Evolutionary conservation across 192 early-diverging fungal species (phyloP).

Genomic region (Coemansia sp.): DNA sequence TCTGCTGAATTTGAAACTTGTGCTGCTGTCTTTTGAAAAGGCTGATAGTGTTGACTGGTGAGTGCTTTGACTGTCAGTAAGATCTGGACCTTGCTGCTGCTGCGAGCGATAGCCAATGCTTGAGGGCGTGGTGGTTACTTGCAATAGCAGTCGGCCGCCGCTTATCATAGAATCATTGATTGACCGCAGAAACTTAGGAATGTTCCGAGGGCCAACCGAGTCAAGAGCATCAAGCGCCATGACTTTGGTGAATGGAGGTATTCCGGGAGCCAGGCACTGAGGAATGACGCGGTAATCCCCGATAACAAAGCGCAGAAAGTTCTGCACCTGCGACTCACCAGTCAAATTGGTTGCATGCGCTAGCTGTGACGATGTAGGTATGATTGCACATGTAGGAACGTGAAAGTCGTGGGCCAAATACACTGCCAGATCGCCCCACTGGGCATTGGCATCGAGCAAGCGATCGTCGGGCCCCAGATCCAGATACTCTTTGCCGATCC

Average conservation of each 20-base stretch:
- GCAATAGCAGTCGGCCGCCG: slow-evolving; percentile 37
- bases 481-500: slow-evolving; percentile 44
- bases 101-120: slow-evolving; percentile 25
- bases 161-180: slow-evolving; percentile 24
- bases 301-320: slow-evolving; percentile 39
- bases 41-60: slow-evolving; percentile 5
- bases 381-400: slow-evolving; percentile 36
- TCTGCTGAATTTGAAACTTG: background rate
- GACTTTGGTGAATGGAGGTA: slow-evolving; percentile 48
- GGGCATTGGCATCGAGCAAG: slow-evolving; percentile 39
- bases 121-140: slow-evolving; percentile 46
- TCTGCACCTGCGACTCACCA: slow-evolving; percentile 41
- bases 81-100: background rate
- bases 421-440: slow-evolving; percentile 54
- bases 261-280: slow-evolving; percentile 31
- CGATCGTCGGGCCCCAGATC: slow-evolving; percentile 49
- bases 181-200: slow-evolving; percentile 27
- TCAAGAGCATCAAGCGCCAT: slow-evolving; percentile 47
- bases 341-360: slow-evolving; percentile 41
- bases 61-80: background rate
- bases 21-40: background rate
- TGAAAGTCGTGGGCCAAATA: slow-evolving; percentile 41
- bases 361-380: slow-evolving; percentile 39
- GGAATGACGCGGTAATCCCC: slow-evolving; percentile 47
- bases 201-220: slow-evolving; percentile 31